A percentile compares a stretch with the other conserved stretches of the same genome.
phyloP scores from a whole-genome alignment of 176 grass and related monocot species.

The Rhynchospora breviuscula region DNA sequence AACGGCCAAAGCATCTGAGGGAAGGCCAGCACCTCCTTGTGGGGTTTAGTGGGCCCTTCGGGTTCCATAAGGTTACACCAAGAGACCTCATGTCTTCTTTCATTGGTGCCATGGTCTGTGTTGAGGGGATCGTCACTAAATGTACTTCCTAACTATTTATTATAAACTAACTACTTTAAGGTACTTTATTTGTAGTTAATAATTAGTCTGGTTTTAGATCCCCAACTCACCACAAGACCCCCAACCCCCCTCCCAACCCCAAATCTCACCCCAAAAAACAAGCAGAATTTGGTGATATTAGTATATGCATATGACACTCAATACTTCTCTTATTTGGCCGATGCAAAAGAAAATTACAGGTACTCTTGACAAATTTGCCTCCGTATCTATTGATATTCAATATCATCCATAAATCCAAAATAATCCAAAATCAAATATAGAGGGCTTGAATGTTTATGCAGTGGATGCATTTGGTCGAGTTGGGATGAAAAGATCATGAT shows the following conservation, averaged over 20 bases:
- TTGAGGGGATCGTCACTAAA: constrained; percentile 98
- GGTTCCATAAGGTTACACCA: constrained; percentile 89
- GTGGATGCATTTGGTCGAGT: neutral
- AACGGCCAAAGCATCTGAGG: constrained; percentile 71
- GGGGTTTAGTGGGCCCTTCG: constrained; percentile 84
- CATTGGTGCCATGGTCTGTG: constrained; percentile 96
- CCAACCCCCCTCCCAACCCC: too few relatives aligned
- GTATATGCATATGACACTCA: too few relatives aligned
- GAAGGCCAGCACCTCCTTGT: constrained; percentile 82
- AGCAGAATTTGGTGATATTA: neutral
- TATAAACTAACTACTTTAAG: too few relatives aligned
- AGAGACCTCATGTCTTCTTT: constrained; percentile 99
- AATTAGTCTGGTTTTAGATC: neutral
- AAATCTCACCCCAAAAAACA: too few relatives aligned
- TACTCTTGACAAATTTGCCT: neutral
- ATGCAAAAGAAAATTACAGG: neutral
- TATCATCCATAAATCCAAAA: neutral
- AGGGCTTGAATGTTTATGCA: neutral
- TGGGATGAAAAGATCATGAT: neutral
- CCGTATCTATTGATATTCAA: neutral
- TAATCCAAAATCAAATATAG: neutral
- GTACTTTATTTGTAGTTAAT: too few relatives aligned
- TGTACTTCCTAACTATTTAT: constrained; percentile 35
- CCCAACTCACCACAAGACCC: neutral
- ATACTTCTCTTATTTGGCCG: neutral